Evolutionary conservation across 371 early-diverging fungal species (phyloP).

Genomic region (Mucor lusitanicus): DNA sequence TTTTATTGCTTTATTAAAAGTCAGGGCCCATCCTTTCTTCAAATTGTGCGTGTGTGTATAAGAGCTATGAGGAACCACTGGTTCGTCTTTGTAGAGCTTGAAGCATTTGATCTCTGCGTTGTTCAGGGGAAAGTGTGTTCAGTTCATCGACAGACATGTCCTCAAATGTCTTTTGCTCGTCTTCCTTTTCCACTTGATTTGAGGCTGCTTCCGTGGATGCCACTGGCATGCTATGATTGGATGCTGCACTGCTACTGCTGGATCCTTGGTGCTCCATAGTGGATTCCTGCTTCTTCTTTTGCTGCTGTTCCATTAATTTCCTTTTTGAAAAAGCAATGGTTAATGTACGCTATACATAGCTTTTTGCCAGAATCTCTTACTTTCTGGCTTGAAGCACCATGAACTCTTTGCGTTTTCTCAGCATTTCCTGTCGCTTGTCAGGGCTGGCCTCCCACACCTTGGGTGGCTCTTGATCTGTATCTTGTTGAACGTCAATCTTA

Average conservation of each 20-base stretch:
- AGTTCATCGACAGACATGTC: conserved; percentile 51
- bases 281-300: conserved; percentile 14
- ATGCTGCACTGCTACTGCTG: background rate
- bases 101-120: conserved; percentile 47
- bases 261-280: background rate
- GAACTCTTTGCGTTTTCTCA: conserved; percentile 81
- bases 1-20: background rate
- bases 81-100: conserved; percentile 38
- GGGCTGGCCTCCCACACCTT: conserved; percentile 81
- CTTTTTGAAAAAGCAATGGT: conserved; percentile 10
- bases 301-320: conserved; percentile 42
- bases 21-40: background rate
- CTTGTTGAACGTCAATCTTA: conserved; percentile 46
- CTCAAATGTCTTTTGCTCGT: conserved; percentile 23
- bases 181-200: conserved; percentile 8
- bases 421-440: conserved; percentile 72
- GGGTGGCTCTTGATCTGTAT: conserved; percentile 57
- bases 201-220: background rate
- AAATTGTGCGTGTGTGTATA: background rate
- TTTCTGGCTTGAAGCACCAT: conserved; percentile 88
- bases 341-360: background rate
- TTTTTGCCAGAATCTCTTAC: conserved; percentile 50
- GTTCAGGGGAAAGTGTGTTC: conserved; percentile 41
- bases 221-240: conserved; percentile 21
- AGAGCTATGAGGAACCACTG: background rate